A percentile compares a stretch with the other conserved stretches of the same genome.
Conservation (phyloP, 345 rosid genomes). For the Fremontodendron californicum region DNA sequence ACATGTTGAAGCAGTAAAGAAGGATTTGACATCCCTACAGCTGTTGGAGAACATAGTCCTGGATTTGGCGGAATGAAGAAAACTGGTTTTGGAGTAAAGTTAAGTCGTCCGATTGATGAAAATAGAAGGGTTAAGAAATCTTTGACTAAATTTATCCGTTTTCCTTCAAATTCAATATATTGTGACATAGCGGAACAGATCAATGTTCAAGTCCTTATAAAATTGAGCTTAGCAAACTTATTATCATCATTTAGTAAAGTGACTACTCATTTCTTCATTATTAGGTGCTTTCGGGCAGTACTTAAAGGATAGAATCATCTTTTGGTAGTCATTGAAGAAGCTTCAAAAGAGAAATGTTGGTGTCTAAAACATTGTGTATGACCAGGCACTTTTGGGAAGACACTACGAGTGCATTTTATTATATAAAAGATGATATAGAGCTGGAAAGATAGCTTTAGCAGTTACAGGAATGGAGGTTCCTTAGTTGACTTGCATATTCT, state of each 20-base stretch:
- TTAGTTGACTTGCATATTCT: not conserved
- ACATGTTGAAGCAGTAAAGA: not conserved
- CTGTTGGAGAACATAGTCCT: not conserved
- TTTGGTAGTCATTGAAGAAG: not conserved
- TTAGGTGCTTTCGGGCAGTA: not conserved
- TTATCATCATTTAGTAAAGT: not conserved
- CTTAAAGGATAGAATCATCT: not conserved
- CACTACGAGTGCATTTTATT: not conserved
- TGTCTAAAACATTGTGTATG: not conserved
- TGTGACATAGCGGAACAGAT: not conserved
- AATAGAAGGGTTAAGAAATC: conserved; percentile 5
- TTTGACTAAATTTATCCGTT: not conserved
- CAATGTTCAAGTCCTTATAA: not conserved
- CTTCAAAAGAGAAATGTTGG: not conserved
- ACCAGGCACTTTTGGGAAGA: not conserved
- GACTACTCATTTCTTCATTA: not conserved
- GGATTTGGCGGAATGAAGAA: not conserved
- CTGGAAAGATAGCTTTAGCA: not conserved
- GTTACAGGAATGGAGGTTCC: not conserved
- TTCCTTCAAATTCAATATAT: not conserved
- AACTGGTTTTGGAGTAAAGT: not conserved
- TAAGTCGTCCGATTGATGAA: not conserved
- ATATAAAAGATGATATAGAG: not conserved
- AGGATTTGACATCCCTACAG: not conserved
- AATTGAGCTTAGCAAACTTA: not conserved